Conservation (phyloP, 352 stramenopile genomes). For the Phytophthora cactorum region DNA sequence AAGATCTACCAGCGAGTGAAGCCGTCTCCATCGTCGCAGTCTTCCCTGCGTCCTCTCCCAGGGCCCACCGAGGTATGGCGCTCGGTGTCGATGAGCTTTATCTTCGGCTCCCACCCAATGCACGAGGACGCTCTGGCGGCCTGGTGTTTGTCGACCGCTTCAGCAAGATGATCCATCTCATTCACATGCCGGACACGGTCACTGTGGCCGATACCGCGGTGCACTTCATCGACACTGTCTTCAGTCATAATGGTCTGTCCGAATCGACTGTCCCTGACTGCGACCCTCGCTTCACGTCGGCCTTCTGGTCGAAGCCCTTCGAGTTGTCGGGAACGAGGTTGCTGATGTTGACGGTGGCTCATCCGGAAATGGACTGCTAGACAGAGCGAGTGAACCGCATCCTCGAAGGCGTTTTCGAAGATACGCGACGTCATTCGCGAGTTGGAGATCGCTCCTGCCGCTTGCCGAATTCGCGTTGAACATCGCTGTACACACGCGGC, state of each 20-base stretch:
- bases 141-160: too few species aligned
- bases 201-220: too few species aligned
- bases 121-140: too few species aligned
- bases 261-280: not conserved
- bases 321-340: not conserved
- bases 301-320: not conserved
- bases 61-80: not conserved
- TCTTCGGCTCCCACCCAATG: not conserved
- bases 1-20: slow-evolving; percentile 33
- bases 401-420: not conserved
- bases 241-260: not conserved
- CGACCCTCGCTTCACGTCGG: too few species aligned
- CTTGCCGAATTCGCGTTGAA: too few species aligned
- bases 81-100: not conserved
- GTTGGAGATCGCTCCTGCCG: too few species aligned
- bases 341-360: not conserved
- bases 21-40: slow-evolving; percentile 1
- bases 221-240: too few species aligned
- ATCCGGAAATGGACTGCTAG: not conserved
- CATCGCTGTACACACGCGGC: too few species aligned
- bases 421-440: too few species aligned
- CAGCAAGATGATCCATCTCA: too few species aligned
- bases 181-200: too few species aligned
- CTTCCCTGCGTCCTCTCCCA: slow-evolving; percentile 12
- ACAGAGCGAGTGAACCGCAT: not conserved